Conservation (phyloP, 1,284 basidiomycete genomes). For the Ustilago shanxiensis region DNA sequence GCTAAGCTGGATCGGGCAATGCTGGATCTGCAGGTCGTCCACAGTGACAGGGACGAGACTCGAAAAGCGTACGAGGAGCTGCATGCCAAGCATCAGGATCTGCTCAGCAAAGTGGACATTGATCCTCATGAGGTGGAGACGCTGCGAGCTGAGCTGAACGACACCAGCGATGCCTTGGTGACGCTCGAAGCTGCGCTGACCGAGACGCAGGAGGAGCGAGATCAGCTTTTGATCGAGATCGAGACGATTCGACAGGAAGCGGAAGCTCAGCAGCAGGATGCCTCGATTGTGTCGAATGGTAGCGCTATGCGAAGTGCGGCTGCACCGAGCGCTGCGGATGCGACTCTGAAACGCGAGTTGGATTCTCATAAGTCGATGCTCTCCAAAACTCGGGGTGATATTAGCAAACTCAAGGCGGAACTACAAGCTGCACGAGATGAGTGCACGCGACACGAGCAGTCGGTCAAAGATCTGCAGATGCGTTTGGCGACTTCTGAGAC, state of each 20-base stretch:
- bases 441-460: conserved; percentile 73
- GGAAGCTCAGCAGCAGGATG: conserved; percentile 34
- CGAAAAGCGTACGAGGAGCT: conserved; percentile 52
- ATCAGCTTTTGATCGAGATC: conserved; percentile 64
- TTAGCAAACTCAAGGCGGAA: conserved; percentile 75
- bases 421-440: conserved; percentile 81
- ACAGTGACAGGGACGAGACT: conserved; percentile 37
- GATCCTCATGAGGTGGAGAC: conserved; percentile 76
- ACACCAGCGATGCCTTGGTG: conserved; percentile 68
- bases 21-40: conserved; percentile 42
- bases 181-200: conserved; percentile 69
- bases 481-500: conserved; percentile 58
- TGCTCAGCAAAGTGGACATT: conserved; percentile 44
- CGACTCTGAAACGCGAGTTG: conserved; percentile 73
- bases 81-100: conserved; percentile 41
- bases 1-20: conserved; percentile 40
- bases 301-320: conserved; percentile 15
- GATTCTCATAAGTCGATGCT: conserved; percentile 81
- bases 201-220: conserved; percentile 69
- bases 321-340: conserved; percentile 24
- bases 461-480: conserved; percentile 52
- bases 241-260: conserved; percentile 53
- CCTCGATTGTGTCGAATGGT: conserved; percentile 12
- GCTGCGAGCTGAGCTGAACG: conserved; percentile 73
- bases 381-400: conserved; percentile 71